Evolutionary conservation across 2,329 filamentous ascomycete genomes (phyloP).

Genomic region (Xylaria sp.): DNA sequence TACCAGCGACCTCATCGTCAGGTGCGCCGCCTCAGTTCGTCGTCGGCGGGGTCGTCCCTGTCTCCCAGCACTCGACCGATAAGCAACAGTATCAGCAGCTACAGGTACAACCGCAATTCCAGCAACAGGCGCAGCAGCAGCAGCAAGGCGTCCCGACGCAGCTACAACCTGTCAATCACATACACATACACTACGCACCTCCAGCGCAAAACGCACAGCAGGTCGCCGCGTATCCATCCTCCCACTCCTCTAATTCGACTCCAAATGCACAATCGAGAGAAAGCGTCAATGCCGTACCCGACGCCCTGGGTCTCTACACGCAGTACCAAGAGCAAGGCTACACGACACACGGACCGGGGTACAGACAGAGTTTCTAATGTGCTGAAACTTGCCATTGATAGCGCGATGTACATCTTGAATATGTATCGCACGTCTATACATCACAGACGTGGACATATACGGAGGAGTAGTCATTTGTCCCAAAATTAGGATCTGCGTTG

Average conservation of each 20-base stretch:
- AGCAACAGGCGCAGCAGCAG: constrained; percentile 17
- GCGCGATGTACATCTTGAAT: background rate
- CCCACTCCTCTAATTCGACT: constrained; percentile 1
- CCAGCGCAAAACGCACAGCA: constrained; percentile 8
- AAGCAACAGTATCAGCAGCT: constrained; percentile 14
- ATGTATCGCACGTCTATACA: background rate
- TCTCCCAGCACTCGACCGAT: constrained; percentile 12
- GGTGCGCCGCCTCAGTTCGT: constrained; percentile 2
- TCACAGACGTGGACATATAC: no score
- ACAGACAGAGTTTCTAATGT: constrained; percentile 34
- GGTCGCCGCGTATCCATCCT: background rate
- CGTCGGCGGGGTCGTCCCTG: constrained; percentile 20
- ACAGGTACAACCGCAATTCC: constrained; percentile 18
- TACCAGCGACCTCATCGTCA: constrained; percentile 33
- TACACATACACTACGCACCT: constrained; percentile 37
- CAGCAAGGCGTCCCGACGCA: constrained; percentile 18
- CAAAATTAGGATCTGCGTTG: background rate
- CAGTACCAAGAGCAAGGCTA: background rate
- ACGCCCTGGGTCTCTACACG: constrained; percentile 25
- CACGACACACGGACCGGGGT: constrained; percentile 29
- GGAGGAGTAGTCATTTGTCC: background rate
- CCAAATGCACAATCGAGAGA: background rate
- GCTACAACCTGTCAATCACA: constrained; percentile 34
- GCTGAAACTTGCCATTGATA: background rate
- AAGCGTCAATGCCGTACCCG: background rate